phyloP scores from a whole-genome alignment of 2,329 filamentous ascomycete species.

The Kalaharituber pfeilii region DNA sequence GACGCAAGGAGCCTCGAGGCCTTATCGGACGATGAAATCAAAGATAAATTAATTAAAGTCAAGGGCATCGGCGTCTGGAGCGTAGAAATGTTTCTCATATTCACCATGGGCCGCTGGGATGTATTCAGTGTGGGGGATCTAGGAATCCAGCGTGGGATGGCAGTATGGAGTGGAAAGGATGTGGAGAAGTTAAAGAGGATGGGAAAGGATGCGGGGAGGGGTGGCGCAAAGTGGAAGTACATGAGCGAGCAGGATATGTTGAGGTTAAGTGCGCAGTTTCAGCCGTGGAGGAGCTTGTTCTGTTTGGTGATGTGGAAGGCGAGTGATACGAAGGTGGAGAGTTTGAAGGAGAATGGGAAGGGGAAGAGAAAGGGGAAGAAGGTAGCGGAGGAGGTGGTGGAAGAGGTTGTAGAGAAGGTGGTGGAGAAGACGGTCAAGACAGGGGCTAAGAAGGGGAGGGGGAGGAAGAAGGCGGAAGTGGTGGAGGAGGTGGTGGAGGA shows the following conservation, averaged over 20 bases:
- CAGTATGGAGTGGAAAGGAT: conserved; percentile 63
- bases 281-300: conserved; percentile 6
- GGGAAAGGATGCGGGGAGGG: conserved; percentile 76
- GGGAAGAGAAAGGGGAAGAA: conserved; percentile 5
- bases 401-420: neutral
- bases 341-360: conserved; percentile 6
- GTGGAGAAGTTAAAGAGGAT: conserved; percentile 94
- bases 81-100: conserved; percentile 96
- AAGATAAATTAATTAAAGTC: conserved; percentile 67
- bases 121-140: conserved; percentile 85
- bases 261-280: conserved; percentile 50
- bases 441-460: neutral
- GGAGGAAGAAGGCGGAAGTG: no score
- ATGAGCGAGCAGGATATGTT: conserved; percentile 67
- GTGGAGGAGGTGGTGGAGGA: no score
- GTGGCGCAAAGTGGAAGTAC: conserved; percentile 39
- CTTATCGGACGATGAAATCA: conserved; percentile 69
- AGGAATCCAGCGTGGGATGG: conserved; percentile 89
- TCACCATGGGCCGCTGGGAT: conserved; percentile 84
- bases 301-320: conserved; percentile 21
- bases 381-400: neutral
- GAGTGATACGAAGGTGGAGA: conserved; percentile 17
- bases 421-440: neutral
- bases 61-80: conserved; percentile 78
- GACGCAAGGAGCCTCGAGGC: conserved; percentile 46